Evolutionary conservation across 148 eudicot genomes (phyloP).

Genomic region (Arbutus unedo): DNA sequence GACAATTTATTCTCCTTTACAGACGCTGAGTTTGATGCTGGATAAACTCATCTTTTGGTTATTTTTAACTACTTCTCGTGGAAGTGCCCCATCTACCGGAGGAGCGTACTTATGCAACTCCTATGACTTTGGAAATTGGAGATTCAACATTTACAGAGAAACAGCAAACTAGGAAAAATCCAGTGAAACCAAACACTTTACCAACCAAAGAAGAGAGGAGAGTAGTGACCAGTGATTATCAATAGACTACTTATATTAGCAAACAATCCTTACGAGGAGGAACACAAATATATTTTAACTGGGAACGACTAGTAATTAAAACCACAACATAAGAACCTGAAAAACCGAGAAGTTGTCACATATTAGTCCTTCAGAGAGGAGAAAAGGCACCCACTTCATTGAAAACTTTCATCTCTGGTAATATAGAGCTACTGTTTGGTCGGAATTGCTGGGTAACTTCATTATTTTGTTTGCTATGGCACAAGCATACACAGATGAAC

Average conservation of each 20-base stretch:
- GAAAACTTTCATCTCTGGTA: constrained; percentile 2
- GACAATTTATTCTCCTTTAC: not conserved
- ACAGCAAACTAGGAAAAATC: not conserved
- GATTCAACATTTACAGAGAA: not conserved
- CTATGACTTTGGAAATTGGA: not conserved
- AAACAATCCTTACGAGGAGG: not conserved
- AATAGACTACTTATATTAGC: not conserved
- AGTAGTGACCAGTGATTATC: not conserved
- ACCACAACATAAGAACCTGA: not conserved
- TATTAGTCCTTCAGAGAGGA: not conserved
- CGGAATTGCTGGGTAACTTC: constrained; percentile 46
- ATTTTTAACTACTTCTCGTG: too few species aligned
- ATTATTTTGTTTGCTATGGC: constrained; percentile 84
- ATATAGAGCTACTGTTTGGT: constrained; percentile 27
- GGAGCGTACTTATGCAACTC: not conserved
- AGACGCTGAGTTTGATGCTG: not conserved
- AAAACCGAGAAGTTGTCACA: not conserved
- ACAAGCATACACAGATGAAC: constrained; percentile 83
- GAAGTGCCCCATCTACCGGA: not conserved
- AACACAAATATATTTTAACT: not conserved
- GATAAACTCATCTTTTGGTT: not conserved
- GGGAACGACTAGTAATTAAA: not conserved
- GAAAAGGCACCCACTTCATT: not conserved
- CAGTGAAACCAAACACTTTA: not conserved
- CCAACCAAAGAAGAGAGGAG: not conserved